These are phyloP conservation scores for Pelargonium fulgidum DNA, from an alignment of 441 rosid species.

Conservation along the genomic window DNA sequence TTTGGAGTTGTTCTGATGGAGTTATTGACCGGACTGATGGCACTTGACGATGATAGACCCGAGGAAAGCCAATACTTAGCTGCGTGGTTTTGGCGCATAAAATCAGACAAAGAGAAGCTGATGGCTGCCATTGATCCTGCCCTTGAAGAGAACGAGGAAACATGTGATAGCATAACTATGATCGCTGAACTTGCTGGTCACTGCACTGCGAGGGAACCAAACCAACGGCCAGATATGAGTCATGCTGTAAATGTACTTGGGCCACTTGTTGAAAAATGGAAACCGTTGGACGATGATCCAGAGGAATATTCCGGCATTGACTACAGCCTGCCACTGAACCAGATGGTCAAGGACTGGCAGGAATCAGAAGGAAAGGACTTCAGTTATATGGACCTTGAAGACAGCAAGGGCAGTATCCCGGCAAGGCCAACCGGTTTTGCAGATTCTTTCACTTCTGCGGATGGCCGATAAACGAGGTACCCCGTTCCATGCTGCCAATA, in stretches of 20 bases:
- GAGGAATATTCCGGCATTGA: conserved; percentile 75
- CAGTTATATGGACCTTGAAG: conserved; percentile 44
- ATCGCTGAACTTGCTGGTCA: conserved; percentile 93
- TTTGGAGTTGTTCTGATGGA: conserved; percentile 79
- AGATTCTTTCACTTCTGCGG: conserved; percentile 55
- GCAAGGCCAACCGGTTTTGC: conserved; percentile 60
- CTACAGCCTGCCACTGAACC: conserved; percentile 67
- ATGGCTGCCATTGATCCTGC: conserved; percentile 55
- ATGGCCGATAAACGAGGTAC: conserved; percentile 40
- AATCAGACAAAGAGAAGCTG: conserved; percentile 45
- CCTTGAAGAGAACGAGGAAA: conserved; percentile 49
- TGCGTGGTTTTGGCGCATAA: conserved; percentile 62
- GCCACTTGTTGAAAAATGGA: conserved; percentile 74
- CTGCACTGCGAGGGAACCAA: conserved; percentile 80
- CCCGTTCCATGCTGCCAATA: not conserved
- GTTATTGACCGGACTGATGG: conserved; percentile 63
- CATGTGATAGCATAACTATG: conserved; percentile 54
- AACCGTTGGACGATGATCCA: conserved; percentile 55
- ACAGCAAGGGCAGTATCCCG: conserved; percentile 52
- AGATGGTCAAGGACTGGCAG: conserved; percentile 67
- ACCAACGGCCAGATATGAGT: conserved; percentile 91
- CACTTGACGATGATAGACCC: conserved; percentile 51
- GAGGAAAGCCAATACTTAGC: conserved; percentile 74
- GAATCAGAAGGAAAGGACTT: conserved; percentile 51
- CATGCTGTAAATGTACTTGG: conserved; percentile 80